Percentiles rank a stretch among this genome's conserved stretches.
Conservation (phyloP, 1,139 yeast species). For the Lodderomyces beijingensis region DNA sequence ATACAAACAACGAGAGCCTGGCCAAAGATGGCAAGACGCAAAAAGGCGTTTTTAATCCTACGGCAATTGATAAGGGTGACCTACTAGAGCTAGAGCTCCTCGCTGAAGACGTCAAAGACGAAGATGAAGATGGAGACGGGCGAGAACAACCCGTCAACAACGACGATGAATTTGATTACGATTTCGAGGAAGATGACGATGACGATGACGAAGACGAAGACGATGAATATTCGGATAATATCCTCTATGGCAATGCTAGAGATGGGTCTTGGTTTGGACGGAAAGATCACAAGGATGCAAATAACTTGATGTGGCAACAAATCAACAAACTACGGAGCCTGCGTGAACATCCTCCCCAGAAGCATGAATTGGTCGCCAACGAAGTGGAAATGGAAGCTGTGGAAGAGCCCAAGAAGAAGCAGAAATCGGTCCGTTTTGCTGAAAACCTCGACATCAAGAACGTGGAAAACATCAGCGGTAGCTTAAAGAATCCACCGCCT, state of each 20-base stretch:
- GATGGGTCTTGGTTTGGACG: constrained; percentile 1
- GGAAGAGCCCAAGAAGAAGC: constrained; percentile 11
- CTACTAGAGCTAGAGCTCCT: constrained; percentile 39
- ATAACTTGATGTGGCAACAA: constrained; percentile 27
- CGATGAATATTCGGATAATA: constrained; percentile 18
- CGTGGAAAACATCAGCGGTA: constrained; percentile 53
- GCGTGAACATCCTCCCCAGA: background rate
- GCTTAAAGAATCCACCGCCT: constrained; percentile 23
- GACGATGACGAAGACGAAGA: constrained; percentile 26
- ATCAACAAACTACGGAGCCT: constrained; percentile 21
- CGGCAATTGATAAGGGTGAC: constrained; percentile 22
- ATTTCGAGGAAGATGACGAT: constrained; percentile 19
- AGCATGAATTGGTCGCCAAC: constrained; percentile 3
- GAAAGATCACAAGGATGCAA: constrained; percentile 4
- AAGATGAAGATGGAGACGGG: constrained; percentile 21
- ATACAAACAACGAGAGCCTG: constrained; percentile 6
- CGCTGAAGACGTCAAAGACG: constrained; percentile 50
- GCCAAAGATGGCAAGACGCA: constrained; percentile 1
- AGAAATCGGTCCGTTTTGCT: constrained; percentile 52
- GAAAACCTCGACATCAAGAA: constrained; percentile 51
- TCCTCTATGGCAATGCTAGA: constrained; percentile 13
- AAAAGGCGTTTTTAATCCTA: background rate
- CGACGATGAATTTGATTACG: constrained; percentile 37
- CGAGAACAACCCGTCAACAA: constrained; percentile 28
- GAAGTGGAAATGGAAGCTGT: constrained; percentile 3